Evolutionary conservation across 441 rosid genomes (phyloP), one percentile per base, ranked within the genome.

Genomic region (Populus tomentosa): DNA sequence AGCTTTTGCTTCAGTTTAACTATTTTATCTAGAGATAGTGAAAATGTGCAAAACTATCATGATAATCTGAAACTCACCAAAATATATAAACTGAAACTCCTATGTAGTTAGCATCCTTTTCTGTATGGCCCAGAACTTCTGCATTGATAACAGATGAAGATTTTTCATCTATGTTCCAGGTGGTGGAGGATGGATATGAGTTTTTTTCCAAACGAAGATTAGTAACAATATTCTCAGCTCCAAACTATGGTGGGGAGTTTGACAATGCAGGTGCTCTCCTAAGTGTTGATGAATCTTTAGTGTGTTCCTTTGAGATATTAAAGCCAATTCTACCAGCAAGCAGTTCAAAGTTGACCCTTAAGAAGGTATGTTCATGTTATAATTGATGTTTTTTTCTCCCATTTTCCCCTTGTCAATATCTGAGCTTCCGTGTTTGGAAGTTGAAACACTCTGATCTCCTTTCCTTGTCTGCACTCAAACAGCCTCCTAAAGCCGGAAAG

Each of bases 191-290:
- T 70, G 99, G 99, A 8, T 95, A 95, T 1, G 98, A 95, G 85
- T 95, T 95, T 78, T 95, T 95, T 9, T 98, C 97, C 2, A 91
- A 86, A 79, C 83, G 98, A 80, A 87, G 89, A 80, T 82, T 95
- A 81, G 99, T 95, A 56, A 95, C 97, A 0, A 92, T 95, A 80
- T 95, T 95, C 86, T 95, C 99, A 9, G 98, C 99, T 75, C 97
- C 99, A 42, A 95, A 95, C 86, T 95, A 95, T 78, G 99, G 99
- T 7, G 99, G 99, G 75, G 99, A 95, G 85, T 95, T 95, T 82
- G 98, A 95, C 85, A 95, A 95, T 80, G 99, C 93, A 0, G 99
- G 97, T 81, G 98, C 98, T 30, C 79, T 94, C 28, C 72, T 94
- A 81, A 94, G 98, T 33, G 99, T 95, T 14, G 94, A 92, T 30